These are phyloP conservation scores for Elongisporangium anandrum DNA, from an alignment of 352 stramenopile species.

Conservation along the genomic window DNA sequence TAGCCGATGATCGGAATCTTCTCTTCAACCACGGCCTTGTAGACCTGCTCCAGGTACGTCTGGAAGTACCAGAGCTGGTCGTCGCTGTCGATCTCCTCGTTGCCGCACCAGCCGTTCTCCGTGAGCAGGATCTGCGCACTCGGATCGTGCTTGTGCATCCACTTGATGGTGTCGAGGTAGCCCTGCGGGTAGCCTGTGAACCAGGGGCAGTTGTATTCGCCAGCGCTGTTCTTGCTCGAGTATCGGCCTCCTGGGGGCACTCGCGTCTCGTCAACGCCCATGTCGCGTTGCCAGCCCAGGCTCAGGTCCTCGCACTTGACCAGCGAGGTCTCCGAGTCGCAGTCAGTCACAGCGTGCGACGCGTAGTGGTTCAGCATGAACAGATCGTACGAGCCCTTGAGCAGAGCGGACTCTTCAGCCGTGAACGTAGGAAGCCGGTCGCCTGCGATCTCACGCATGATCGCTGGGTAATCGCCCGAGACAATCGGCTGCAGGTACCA, in stretches of 20 bases:
- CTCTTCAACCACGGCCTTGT: constrained; percentile 39
- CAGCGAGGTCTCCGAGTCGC: constrained; percentile 10
- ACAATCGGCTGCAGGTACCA: constrained; percentile 92
- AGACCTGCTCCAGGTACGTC: constrained; percentile 38
- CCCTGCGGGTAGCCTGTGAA: constrained; percentile 38
- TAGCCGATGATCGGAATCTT: constrained; percentile 74
- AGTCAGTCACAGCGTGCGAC: constrained; percentile 34
- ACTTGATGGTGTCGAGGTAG: constrained; percentile 38
- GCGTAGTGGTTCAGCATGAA: constrained; percentile 93
- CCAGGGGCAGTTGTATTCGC: constrained; percentile 34
- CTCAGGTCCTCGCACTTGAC: constrained; percentile 19
- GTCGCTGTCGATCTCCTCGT: constrained; percentile 36
- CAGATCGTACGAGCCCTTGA: constrained; percentile 83
- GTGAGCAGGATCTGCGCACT: constrained; percentile 19
- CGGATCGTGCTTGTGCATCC: constrained; percentile 28
- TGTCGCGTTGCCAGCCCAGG: constrained; percentile 29
- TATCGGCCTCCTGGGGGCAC: constrained; percentile 43
- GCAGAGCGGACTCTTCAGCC: constrained; percentile 33
- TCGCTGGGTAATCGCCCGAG: constrained; percentile 86
- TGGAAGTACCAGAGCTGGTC: constrained; percentile 52
- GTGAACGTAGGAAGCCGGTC: constrained; percentile 85
- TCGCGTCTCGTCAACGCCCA: constrained; percentile 36
- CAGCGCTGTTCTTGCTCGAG: constrained; percentile 22
- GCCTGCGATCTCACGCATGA: constrained; percentile 83
- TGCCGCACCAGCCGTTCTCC: constrained; percentile 52